Conservation (phyloP, 306 rosid species). For the Cicer judaicum region DNA sequence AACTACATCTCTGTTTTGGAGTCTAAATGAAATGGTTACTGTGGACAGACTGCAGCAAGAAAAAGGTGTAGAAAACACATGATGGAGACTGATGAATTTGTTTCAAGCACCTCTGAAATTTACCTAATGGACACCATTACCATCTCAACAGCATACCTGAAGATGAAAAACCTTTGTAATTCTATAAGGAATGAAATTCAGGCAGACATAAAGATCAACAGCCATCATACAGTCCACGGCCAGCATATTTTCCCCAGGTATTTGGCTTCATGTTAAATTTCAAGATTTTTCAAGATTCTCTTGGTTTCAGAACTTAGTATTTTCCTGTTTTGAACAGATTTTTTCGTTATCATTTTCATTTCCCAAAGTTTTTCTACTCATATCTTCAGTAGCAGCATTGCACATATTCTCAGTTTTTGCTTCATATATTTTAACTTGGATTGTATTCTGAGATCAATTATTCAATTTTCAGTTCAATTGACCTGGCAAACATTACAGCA, state of each 20-base stretch:
- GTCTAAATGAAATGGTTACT: slow-evolving; percentile 39
- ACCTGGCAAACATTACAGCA: slow-evolving; percentile 86
- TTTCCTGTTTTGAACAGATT: neutral
- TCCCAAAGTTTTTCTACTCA: slow-evolving; percentile 1
- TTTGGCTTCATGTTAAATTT: slow-evolving; percentile 12
- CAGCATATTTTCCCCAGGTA: slow-evolving; percentile 94
- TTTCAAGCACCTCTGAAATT: slow-evolving; percentile 77
- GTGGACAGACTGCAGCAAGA: slow-evolving; percentile 80
- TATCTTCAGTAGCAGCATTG: neutral
- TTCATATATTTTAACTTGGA: slow-evolving; percentile 22
- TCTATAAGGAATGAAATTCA: slow-evolving; percentile 76
- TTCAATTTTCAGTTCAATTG: slow-evolving; percentile 80
- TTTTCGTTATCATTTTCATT: neutral
- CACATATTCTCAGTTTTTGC: neutral
- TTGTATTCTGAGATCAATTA: slow-evolving; percentile 44
- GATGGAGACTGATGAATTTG: slow-evolving; percentile 95
- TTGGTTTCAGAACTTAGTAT: slow-evolving; percentile 24
- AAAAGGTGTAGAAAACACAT: slow-evolving; percentile 84
- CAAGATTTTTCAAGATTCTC: slow-evolving; percentile 10
- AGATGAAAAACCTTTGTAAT: slow-evolving; percentile 83
- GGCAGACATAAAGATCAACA: slow-evolving; percentile 88
- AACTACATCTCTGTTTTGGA: slow-evolving; percentile 21
- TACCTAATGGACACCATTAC: slow-evolving; percentile 72
- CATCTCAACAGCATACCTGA: slow-evolving; percentile 87
- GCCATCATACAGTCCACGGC: slow-evolving; percentile 70